Percentiles rank a stretch among this genome's conserved stretches.
These are phyloP conservation scores for Lentinula sp. DNA, from an alignment of 768 basidiomycete species.

Conservation along the genomic window DNA sequence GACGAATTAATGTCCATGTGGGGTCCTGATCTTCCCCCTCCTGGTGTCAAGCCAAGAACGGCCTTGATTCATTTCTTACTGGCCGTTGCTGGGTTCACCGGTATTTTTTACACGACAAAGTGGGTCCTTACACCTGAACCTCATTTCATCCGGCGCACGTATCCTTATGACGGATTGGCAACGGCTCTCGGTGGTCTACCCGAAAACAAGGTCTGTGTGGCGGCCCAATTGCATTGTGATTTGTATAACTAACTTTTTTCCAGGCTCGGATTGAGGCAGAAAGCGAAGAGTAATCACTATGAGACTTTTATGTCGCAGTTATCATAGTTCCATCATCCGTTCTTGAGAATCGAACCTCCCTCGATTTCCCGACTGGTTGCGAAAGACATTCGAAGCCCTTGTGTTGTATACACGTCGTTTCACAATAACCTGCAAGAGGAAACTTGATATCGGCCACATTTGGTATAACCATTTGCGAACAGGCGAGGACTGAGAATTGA, in stretches of 20 bases:
- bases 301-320: neutral
- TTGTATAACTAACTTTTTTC: neutral
- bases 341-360: neutral
- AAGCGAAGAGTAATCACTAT: constrained; percentile 4
- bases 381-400: too few species aligned
- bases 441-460: too few species aligned
- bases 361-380: neutral
- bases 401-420: too few species aligned
- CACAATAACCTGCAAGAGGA: too few species aligned
- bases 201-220: constrained; percentile 61
- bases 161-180: constrained; percentile 71
- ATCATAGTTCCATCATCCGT: neutral
- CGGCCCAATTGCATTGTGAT: neutral
- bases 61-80: constrained; percentile 64
- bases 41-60: constrained; percentile 39
- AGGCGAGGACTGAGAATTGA: too few species aligned
- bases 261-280: constrained; percentile 8
- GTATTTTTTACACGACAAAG: constrained; percentile 56
- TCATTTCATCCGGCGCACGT: constrained; percentile 66
- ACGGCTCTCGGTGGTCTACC: constrained; percentile 74
- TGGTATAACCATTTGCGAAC: too few species aligned
- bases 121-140: constrained; percentile 50
- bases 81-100: constrained; percentile 56
- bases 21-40: constrained; percentile 71
- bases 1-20: constrained; percentile 84